Evolutionary conservation across 768 basidiomycete species (phyloP).

Genomic region (Trametes cinnabarina): DNA sequence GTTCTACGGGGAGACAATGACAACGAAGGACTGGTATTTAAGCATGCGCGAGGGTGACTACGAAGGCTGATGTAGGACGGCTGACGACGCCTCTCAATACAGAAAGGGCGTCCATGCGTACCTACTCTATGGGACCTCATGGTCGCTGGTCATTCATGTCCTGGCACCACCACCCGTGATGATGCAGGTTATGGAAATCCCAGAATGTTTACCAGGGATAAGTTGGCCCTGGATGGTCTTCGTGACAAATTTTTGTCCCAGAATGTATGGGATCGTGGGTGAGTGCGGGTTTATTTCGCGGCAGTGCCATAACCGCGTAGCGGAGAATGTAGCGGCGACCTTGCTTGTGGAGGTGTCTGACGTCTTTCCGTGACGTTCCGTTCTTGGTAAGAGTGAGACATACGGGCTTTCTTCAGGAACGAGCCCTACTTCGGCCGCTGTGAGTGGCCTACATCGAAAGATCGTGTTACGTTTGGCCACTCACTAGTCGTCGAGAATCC

Average conservation of each 20-base stretch:
- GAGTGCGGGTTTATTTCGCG: background rate
- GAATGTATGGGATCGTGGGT: slow-evolving; percentile 1
- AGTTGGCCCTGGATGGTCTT: background rate
- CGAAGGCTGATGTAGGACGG: too few species aligned
- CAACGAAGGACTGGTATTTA: background rate
- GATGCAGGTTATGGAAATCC: background rate
- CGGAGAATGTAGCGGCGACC: slow-evolving; percentile 2
- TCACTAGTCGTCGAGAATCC: background rate
- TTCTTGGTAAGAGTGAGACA: background rate
- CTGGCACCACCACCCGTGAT: background rate
- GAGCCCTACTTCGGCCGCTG: background rate
- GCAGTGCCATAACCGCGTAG: background rate
- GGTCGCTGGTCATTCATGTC: background rate
- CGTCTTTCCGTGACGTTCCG: slow-evolving; percentile 8
- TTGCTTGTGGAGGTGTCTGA: background rate
- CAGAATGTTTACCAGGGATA: background rate
- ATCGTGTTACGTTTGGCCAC: background rate
- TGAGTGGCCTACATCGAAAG: background rate
- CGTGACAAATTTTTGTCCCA: background rate
- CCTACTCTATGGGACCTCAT: background rate
- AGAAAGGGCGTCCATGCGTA: background rate
- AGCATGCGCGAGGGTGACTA: background rate
- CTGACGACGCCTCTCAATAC: background rate
- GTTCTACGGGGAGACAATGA: background rate
- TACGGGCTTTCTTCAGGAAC: background rate